phyloP scores from a whole-genome alignment of 805 yeast species.

The Wickerhamiella galacta region DNA sequence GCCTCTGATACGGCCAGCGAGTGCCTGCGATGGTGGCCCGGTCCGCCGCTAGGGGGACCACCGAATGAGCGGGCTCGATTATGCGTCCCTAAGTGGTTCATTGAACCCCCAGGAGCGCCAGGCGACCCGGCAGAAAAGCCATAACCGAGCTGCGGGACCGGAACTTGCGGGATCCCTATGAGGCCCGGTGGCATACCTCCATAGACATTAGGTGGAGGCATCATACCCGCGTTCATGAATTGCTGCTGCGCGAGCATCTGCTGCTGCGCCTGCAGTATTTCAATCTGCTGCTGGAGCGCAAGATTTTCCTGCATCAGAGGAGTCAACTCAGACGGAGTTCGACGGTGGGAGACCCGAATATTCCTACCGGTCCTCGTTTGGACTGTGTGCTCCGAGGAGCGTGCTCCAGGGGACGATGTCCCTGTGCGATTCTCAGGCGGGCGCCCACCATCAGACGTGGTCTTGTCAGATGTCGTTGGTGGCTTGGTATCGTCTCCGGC shows the following conservation, averaged over 20 bases:
- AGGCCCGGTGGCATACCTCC: neutral
- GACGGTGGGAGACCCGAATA: constrained; percentile 88
- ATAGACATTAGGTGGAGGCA: neutral
- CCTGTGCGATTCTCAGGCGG: too few species aligned
- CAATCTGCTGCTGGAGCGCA: constrained; percentile 78
- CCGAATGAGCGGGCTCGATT: constrained; percentile 3
- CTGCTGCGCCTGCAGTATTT: constrained; percentile 80
- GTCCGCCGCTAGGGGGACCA: constrained; percentile 6
- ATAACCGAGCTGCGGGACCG: neutral
- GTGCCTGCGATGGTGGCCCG: constrained; percentile 82
- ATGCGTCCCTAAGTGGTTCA: too few species aligned
- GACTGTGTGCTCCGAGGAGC: too few species aligned
- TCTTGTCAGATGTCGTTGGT: too few species aligned
- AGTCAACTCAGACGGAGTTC: constrained; percentile 91
- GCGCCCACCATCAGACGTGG: too few species aligned
- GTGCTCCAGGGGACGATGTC: too few species aligned
- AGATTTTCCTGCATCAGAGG: constrained; percentile 70
- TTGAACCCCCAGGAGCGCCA: too few species aligned
- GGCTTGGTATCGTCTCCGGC: too few species aligned
- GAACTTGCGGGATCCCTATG: constrained; percentile 1
- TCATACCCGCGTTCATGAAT: constrained; percentile 2
- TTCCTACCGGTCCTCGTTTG: constrained; percentile 25
- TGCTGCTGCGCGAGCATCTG: constrained; percentile 62
- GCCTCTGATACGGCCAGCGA: constrained; percentile 87
- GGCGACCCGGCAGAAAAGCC: too few species aligned